Percentiles rank a stretch among this genome's conserved stretches.
These are phyloP conservation scores for Camellia oleifera DNA, from an alignment of 179 eudicot genomes.

Conservation along the genomic window DNA sequence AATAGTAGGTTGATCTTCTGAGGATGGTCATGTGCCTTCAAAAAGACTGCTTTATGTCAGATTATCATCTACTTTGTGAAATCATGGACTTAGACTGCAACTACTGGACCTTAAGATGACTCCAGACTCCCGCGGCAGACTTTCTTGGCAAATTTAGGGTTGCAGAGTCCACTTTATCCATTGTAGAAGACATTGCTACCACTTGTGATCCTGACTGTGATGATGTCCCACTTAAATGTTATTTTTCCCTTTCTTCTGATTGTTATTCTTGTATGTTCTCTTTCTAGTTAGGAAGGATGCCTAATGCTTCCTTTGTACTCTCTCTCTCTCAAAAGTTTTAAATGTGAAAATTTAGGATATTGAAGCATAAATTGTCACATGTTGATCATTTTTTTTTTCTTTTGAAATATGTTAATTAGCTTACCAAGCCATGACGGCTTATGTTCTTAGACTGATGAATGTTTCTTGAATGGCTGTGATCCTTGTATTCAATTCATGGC, in stretches of 20 bases:
- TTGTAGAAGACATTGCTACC: not conserved
- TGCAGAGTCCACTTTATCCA: not conserved
- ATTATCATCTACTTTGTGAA: not conserved
- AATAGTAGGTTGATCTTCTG: not conserved
- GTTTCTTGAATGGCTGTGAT: conserved; percentile 1
- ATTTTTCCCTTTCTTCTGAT: not conserved
- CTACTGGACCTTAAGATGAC: not conserved
- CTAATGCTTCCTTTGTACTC: not conserved
- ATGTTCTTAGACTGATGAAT: not conserved
- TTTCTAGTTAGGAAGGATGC: not conserved
- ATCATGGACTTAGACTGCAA: too few species aligned
- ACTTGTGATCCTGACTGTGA: not conserved
- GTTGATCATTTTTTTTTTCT: not conserved
- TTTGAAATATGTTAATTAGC: not conserved
- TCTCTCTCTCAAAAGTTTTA: not conserved
- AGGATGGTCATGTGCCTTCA: not conserved
- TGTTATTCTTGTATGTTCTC: not conserved
- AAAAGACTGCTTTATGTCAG: not conserved
- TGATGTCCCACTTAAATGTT: not conserved
- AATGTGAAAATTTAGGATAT: not conserved
- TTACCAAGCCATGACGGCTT: not conserved
- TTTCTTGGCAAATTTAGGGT: not conserved
- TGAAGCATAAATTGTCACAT: not conserved
- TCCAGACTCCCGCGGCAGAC: too few species aligned
- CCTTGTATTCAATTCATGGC: not conserved